Percentiles rank a stretch among this genome's conserved stretches.
These are phyloP conservation scores for Hebeloma cylindrosporum DNA, from an alignment of 768 basidiomycete species.

Conservation along the genomic window DNA sequence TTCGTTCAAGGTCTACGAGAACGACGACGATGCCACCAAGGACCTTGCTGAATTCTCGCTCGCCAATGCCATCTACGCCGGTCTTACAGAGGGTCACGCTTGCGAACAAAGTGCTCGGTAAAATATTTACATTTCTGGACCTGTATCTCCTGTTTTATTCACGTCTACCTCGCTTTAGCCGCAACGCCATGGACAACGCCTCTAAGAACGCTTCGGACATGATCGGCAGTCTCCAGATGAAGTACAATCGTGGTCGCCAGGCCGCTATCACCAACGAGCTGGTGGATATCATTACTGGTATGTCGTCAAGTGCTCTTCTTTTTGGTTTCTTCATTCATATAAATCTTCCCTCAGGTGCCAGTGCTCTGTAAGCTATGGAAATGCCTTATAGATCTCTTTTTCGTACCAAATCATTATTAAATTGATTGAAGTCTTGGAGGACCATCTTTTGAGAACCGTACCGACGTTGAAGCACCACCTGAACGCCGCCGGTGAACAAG, in stretches of 20 bases:
- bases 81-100: conserved; percentile 93
- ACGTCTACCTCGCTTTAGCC: conserved; percentile 42
- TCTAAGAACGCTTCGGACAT: conserved; percentile 98
- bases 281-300: conserved; percentile 90
- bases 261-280: conserved; percentile 96
- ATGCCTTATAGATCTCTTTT: conserved; percentile 13
- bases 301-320: conserved; percentile 23
- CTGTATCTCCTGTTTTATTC: neutral
- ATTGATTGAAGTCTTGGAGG: no score
- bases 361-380: conserved; percentile 37
- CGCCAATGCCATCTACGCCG: conserved; percentile 94
- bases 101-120: conserved; percentile 93
- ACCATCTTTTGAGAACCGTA: no score
- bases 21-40: conserved; percentile 93
- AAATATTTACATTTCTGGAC: conserved; percentile 17
- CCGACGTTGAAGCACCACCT: no score
- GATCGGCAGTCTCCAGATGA: conserved; percentile 84
- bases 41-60: conserved; percentile 95
- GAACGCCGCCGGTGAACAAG: no score
- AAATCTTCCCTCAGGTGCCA: conserved; percentile 35
- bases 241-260: conserved; percentile 99
- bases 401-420: no score
- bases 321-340: neutral
- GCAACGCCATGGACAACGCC: conserved; percentile 99
- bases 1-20: conserved; percentile 94